Conservation (phyloP, 306 rosid genomes). For the Macrotyloma uniflorum region DNA sequence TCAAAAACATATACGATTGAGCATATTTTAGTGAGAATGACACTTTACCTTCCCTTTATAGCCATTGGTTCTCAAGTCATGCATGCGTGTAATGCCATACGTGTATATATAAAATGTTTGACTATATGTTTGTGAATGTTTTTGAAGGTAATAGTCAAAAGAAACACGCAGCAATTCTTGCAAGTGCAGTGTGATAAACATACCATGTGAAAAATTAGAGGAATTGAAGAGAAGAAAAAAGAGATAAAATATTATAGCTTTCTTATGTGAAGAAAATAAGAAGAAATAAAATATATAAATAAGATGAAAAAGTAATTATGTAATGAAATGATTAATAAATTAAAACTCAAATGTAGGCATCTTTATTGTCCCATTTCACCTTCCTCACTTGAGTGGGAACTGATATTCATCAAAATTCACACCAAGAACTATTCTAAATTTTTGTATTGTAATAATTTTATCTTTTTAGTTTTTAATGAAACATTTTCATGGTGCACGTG, state of each 20-base stretch:
- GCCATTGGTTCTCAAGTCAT: conserved; percentile 38
- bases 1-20: conserved; percentile 26
- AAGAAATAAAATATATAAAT: no score
- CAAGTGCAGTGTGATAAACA: background rate
- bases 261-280: background rate
- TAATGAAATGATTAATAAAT: no score
- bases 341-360: no score
- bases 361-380: no score
- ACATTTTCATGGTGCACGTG: background rate
- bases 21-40: conserved; percentile 44
- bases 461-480: no score
- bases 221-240: background rate
- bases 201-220: background rate
- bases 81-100: conserved; percentile 35
- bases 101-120: conserved; percentile 16
- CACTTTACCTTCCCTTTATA: conserved; percentile 50
- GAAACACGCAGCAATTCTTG: background rate
- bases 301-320: no score
- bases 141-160: background rate
- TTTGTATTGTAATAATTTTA: no score
- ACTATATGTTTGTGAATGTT: conserved; percentile 24
- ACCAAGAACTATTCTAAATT: no score
- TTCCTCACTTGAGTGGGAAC: no score
- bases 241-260: background rate
- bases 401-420: no score